Evolutionary conservation across 805 yeast genomes (phyloP).

Genomic region (Yamadazyma akitaensis): DNA sequence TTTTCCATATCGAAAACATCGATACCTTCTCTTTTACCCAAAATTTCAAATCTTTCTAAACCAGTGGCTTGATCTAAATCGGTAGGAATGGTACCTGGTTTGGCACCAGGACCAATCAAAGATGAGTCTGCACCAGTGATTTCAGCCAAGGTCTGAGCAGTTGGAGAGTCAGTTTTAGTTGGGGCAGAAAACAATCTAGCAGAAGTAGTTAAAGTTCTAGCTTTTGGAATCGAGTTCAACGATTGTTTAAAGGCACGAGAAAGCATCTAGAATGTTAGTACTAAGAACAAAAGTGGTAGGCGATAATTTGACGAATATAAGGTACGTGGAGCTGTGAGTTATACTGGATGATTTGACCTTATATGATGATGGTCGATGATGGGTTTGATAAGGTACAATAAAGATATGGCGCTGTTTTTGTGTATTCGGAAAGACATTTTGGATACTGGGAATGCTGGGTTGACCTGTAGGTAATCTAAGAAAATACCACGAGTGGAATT

Average conservation of each 20-base stretch:
- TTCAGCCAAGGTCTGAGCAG: slow-evolving; percentile 69
- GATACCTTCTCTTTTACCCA: slow-evolving; percentile 93
- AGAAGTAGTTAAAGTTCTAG: slow-evolving; percentile 35
- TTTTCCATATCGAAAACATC: slow-evolving; percentile 90
- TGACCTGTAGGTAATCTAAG: too few species aligned
- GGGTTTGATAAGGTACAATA: too few species aligned
- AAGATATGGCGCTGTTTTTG: too few species aligned
- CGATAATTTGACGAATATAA: neutral
- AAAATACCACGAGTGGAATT: too few species aligned
- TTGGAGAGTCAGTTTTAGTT: slow-evolving; percentile 45
- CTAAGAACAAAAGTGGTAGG: neutral
- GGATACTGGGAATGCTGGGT: too few species aligned
- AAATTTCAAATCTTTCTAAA: slow-evolving; percentile 91
- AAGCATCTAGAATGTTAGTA: slow-evolving; percentile 12
- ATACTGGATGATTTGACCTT: neutral
- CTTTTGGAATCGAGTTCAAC: slow-evolving; percentile 1
- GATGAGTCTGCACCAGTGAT: slow-evolving; percentile 70
- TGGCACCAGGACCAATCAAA: slow-evolving; percentile 89
- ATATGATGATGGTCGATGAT: too few species aligned
- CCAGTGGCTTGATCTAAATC: slow-evolving; percentile 97
- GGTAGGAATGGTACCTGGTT: slow-evolving; percentile 81
- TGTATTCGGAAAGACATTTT: too few species aligned
- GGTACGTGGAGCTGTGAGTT: neutral
- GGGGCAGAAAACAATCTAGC: slow-evolving; percentile 24
- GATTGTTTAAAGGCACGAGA: slow-evolving; percentile 14